A percentile compares a stretch with the other conserved stretches of the same genome.
phyloP scores from a whole-genome alignment of 2,329 filamentous ascomycete species.

The Beauveria australis region DNA sequence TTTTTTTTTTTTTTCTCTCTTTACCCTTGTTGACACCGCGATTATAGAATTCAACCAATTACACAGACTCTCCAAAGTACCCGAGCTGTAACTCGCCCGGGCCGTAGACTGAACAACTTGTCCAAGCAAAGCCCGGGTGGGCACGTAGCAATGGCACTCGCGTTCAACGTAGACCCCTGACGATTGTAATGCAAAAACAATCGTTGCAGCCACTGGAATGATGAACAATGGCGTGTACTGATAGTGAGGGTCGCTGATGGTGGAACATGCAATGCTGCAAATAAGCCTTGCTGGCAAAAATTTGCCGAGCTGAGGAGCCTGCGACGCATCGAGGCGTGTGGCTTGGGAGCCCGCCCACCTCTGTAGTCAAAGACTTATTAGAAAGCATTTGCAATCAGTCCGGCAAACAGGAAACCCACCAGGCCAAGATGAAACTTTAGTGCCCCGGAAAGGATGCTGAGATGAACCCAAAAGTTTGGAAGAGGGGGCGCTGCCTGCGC shows the following conservation, averaged over 20 bases:
- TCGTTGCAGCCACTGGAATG: background rate
- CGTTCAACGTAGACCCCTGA: background rate
- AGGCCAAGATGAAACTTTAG: background rate
- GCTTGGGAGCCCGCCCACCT: slow-evolving; percentile 3
- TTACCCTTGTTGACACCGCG: background rate
- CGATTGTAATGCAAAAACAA: background rate
- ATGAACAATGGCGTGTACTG: background rate
- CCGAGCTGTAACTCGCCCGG: too few species aligned
- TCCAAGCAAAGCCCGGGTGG: too few species aligned
- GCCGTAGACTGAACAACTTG: too few species aligned
- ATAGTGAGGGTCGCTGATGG: background rate
- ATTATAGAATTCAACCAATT: background rate
- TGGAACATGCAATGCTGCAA: background rate
- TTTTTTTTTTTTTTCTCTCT: too few species aligned
- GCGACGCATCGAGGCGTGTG: background rate
- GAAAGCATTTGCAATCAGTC: slow-evolving; percentile 9
- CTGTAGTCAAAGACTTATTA: background rate
- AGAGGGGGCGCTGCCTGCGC: too few species aligned
- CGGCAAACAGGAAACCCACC: background rate
- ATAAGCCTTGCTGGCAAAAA: background rate
- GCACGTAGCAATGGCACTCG: background rate
- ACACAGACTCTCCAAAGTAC: too few species aligned
- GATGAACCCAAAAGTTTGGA: background rate
- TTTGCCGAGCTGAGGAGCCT: background rate
- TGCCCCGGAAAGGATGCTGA: background rate